Base-by-base conservation (phyloP, 106 monocot species). In the Dioscorea alata region DNA sequence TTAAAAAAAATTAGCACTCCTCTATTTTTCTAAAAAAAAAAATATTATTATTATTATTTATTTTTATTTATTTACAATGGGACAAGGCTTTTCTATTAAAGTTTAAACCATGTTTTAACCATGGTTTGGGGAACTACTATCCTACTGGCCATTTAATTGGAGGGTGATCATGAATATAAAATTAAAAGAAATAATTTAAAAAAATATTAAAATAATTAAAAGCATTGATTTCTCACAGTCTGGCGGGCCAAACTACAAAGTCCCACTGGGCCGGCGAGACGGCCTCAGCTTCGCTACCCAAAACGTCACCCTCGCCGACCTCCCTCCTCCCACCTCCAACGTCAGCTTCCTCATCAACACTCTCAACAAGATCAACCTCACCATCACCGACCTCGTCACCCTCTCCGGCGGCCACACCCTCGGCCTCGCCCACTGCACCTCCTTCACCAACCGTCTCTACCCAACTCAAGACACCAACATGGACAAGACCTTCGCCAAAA, bases 341-440 rank as follows among this genome's bases (percentile, higher is more conserved):
- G 78, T 72, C 59, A 65, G 71, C 23, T 12, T 13, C 18, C 78
- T 85, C 71, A 59, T 85, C 58, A 13, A 60, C 50, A 63, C 64
- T 52, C 63, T 85, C 25, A 16, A 48, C 17, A 62, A 50, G 12
- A 69, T 81, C 72, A 73, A 66, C 49, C 85, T 85, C 23, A 67
- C 74, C 77, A 16, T 67, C 33, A 54, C 12, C 51, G 85, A 85
- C 74, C 85, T 85, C 48, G 85, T 85, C 42, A 59, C 78, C 28
- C 78, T 85, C 71, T 81, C 85, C 59, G 81, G 85, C 53, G 85
- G 81, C 59, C 85, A 81, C 85, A 85, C 85, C 53, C 65, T 78
- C 78, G 85, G 85, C 50, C 48, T 71, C n/a, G 74, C 67, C 78
- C 80, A 85, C 81, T 81, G 85, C 77, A 15, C 70, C 58, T 81